Percentiles rank a stretch among this genome's conserved stretches.
These are phyloP conservation scores for Fusarium camptoceras DNA, from an alignment of 2,329 filamentous ascomycete species.

Conservation along the genomic window DNA sequence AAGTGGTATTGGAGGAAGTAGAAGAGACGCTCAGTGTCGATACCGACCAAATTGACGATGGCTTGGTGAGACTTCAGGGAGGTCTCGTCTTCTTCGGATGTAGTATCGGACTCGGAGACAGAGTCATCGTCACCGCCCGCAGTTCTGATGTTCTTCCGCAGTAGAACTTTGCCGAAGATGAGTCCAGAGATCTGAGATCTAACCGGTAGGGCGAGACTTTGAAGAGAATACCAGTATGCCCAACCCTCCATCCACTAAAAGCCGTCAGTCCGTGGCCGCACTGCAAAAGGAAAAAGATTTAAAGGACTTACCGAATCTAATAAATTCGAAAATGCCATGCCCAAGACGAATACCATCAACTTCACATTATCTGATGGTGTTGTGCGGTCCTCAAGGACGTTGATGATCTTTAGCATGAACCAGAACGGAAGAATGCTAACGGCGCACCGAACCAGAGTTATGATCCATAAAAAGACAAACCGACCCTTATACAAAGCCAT, in stretches of 20 bases:
- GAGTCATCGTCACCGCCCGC: constrained; percentile 60
- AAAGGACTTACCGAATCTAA: constrained; percentile 54
- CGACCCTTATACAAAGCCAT: constrained; percentile 65
- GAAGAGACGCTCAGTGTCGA: constrained; percentile 75
- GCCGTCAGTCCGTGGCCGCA: not conserved
- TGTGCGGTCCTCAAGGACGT: constrained; percentile 67
- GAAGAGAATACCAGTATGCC: constrained; percentile 73
- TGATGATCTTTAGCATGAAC: constrained; percentile 73
- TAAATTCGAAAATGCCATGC: constrained; percentile 69
- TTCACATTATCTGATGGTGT: constrained; percentile 60
- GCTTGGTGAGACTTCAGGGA: constrained; percentile 67
- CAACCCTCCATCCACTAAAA: constrained; percentile 69
- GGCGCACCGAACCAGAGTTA: constrained; percentile 65
- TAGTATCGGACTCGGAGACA: constrained; percentile 54
- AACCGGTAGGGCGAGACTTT: constrained; percentile 71
- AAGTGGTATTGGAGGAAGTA: constrained; percentile 76
- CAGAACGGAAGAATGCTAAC: constrained; percentile 76
- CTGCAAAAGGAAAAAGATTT: not conserved
- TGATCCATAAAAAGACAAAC: constrained; percentile 67
- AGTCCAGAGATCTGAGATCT: constrained; percentile 76
- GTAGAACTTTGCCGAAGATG: constrained; percentile 80
- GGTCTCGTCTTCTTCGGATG: constrained; percentile 35
- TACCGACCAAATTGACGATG: constrained; percentile 79
- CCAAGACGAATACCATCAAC: constrained; percentile 75
- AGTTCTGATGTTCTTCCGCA: constrained; percentile 79